These are phyloP conservation scores for Solanum gandarillasii DNA, from an alignment of 257 asterid genomes.

Conservation along the genomic window DNA sequence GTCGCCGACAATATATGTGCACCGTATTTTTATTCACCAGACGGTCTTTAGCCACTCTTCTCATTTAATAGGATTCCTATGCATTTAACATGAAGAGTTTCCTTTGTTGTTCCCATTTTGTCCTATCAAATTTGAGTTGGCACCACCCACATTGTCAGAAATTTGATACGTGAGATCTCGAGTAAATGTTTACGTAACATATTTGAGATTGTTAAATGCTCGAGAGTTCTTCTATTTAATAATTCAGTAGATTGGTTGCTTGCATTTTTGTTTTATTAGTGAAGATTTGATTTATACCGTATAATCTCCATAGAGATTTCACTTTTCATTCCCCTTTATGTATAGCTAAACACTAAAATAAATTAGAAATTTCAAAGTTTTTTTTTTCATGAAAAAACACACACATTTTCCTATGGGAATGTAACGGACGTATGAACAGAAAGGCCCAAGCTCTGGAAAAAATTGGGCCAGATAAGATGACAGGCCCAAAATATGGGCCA, in stretches of 20 bases:
- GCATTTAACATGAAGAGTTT: background rate
- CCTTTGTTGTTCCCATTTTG: background rate
- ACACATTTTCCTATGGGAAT: background rate
- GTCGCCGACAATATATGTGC: constrained; percentile 5
- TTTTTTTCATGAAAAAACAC: background rate
- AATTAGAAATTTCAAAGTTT: background rate
- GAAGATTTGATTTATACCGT: background rate
- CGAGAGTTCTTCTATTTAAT: background rate
- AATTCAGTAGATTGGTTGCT: no score
- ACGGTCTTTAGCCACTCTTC: background rate
- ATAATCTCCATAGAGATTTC: background rate
- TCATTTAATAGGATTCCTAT: background rate
- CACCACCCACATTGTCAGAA: background rate
- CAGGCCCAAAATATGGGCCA: background rate
- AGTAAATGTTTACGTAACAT: background rate
- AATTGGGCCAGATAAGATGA: background rate
- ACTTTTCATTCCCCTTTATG: background rate
- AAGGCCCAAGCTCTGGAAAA: background rate
- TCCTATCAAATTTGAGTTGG: background rate
- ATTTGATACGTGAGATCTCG: background rate
- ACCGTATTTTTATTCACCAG: background rate
- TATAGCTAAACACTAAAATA: background rate
- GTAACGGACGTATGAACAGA: background rate
- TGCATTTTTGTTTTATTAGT: background rate
- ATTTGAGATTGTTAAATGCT: background rate